Percentiles rank a stretch among this genome's conserved stretches.
Evolutionary conservation across 768 basidiomycete genomes (phyloP).

Genomic region (Boletus speciosus): DNA sequence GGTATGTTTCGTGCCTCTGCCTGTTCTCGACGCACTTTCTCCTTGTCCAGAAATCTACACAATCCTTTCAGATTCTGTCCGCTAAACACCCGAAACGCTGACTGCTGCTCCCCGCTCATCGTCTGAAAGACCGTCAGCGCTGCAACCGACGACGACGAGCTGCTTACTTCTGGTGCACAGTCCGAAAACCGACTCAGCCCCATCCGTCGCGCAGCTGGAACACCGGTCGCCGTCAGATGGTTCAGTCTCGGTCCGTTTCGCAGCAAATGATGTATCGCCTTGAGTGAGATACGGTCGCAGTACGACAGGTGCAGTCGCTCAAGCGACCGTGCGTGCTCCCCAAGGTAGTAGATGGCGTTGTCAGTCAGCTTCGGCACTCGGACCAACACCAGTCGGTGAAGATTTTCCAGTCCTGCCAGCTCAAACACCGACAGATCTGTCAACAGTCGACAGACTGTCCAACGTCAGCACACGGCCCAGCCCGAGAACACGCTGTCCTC

Average conservation of each 20-base stretch:
- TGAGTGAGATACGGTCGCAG: conserved; percentile 76
- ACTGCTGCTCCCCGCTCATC: conserved; percentile 60
- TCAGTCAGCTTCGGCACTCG: conserved; percentile 83
- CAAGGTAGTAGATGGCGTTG: conserved; percentile 73
- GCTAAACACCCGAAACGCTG: conserved; percentile 77
- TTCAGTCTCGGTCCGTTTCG: conserved; percentile 56
- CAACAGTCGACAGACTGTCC: conserved; percentile 70
- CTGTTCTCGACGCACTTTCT: conserved; percentile 52
- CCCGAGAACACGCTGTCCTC: conserved; percentile 32
- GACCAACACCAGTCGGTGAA: conserved; percentile 77
- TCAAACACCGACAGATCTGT: conserved; percentile 86
- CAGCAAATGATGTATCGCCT: conserved; percentile 69
- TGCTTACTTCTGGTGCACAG: conserved; percentile 55
- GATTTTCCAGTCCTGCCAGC: conserved; percentile 61
- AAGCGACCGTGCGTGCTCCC: conserved; percentile 63
- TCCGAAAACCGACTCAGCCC: conserved; percentile 80
- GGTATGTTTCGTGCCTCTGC: conserved; percentile 59
- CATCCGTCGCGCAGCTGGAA: conserved; percentile 65
- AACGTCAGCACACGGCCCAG: conserved; percentile 12
- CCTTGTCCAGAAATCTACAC: conserved; percentile 69
- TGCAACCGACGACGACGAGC: not conserved
- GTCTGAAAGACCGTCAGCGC: conserved; percentile 40
- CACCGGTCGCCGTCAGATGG: conserved; percentile 77
- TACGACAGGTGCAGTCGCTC: conserved; percentile 85
- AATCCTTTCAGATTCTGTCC: conserved; percentile 62